A percentile compares a stretch with the other conserved stretches of the same genome.
These are phyloP conservation scores for Cercospora beticola DNA, from an alignment of 2,329 filamentous ascomycete species.

Conservation along the genomic window DNA sequence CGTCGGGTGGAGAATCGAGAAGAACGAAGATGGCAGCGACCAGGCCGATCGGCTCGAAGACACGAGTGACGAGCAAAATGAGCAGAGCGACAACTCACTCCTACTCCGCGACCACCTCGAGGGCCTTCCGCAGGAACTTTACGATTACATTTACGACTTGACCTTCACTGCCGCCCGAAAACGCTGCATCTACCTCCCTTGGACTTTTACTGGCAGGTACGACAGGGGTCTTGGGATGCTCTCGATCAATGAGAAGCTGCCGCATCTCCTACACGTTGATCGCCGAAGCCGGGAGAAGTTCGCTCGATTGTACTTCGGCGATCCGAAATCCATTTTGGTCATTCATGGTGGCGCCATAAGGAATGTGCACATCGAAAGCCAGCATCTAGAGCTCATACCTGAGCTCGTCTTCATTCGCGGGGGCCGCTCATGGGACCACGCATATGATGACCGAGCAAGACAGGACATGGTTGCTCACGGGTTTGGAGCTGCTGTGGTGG, in stretches of 20 bases:
- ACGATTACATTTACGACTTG: neutral
- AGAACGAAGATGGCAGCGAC: too few relatives aligned
- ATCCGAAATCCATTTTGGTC: neutral
- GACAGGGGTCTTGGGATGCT: too few relatives aligned
- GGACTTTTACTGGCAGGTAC: too few relatives aligned
- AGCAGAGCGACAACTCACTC: neutral
- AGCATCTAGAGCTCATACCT: neutral
- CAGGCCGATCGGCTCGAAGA: neutral
- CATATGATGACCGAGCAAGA: too few relatives aligned
- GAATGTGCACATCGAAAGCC: neutral
- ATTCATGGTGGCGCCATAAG: neutral
- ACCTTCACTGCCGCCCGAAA: neutral
- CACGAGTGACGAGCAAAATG: neutral
- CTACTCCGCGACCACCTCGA: neutral
- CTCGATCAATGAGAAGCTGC: neutral
- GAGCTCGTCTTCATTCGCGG: neutral
- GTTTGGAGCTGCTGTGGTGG: too few relatives aligned
- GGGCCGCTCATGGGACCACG: too few relatives aligned
- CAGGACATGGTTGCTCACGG: too few relatives aligned
- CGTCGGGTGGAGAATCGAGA: neutral
- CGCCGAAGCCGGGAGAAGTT: neutral
- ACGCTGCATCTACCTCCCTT: too few relatives aligned
- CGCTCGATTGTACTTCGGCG: neutral
- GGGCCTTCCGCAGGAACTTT: neutral
- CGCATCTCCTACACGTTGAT: neutral